These are phyloP conservation scores for Septoria petroselini DNA, from an alignment of 2,329 filamentous ascomycete species.

Conservation along the genomic window DNA sequence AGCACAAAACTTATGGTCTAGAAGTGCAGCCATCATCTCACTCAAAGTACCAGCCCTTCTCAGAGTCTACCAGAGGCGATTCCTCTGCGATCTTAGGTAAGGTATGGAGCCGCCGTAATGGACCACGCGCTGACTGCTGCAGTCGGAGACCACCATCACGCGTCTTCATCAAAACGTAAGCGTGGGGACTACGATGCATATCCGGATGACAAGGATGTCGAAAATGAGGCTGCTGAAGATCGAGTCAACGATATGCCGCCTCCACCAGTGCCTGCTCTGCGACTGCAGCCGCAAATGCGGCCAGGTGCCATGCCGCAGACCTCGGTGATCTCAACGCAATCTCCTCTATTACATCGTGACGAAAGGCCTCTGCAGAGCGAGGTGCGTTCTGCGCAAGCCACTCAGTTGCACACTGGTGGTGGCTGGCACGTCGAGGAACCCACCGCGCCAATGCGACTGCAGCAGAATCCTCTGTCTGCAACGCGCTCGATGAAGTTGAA, in stretches of 20 bases:
- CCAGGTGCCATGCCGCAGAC: background rate
- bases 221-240: background rate
- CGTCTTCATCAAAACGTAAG: constrained; percentile 36
- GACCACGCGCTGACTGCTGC: background rate
- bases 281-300: background rate
- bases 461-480: background rate
- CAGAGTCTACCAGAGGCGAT: constrained; percentile 2
- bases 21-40: constrained; percentile 6
- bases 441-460: background rate
- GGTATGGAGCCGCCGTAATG: background rate
- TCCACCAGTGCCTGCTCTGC: constrained; percentile 8
- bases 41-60: background rate
- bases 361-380: background rate
- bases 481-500: constrained; percentile 4
- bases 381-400: background rate
- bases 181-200: constrained; percentile 28
- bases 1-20: constrained; percentile 28
- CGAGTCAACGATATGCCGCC: constrained; percentile 6
- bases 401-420: background rate
- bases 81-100: constrained; percentile 23
- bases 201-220: constrained; percentile 17
- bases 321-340: background rate
- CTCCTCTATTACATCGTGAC: background rate
- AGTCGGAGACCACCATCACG: constrained; percentile 22
- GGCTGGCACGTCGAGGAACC: background rate